Percentiles rank a stretch among this genome's conserved stretches.
Conservation (phyloP, 768 basidiomycete genomes). For the Cystofilobasidium macerans region DNA sequence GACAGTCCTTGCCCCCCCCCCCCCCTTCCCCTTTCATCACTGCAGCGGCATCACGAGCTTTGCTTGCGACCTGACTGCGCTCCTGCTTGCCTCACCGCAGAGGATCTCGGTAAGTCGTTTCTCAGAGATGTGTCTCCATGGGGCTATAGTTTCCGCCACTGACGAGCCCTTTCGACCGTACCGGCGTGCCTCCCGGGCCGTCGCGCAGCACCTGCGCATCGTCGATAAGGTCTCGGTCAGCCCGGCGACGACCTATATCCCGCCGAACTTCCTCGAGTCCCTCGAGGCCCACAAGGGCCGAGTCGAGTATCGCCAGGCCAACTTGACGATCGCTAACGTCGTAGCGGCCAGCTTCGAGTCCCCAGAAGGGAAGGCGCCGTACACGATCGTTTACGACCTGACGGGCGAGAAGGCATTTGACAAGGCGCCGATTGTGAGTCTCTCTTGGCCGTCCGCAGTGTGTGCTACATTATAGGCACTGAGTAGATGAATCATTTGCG, state of each 20-base stretch:
- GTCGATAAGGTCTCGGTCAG: slow-evolving; percentile 46
- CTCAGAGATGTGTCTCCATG: too few species aligned
- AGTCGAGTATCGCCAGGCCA: slow-evolving; percentile 72
- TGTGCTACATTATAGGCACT: slow-evolving; percentile 16
- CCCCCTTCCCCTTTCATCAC: not conserved
- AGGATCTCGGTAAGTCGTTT: slow-evolving; percentile 52
- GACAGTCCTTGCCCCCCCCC: too few species aligned
- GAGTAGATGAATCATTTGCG: slow-evolving; percentile 10
- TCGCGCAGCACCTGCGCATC: slow-evolving; percentile 14
- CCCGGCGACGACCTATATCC: slow-evolving; percentile 71
- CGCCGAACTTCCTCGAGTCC: slow-evolving; percentile 58
- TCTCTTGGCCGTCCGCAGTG: not conserved
- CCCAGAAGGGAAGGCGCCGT: slow-evolving; percentile 55
- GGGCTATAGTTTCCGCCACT: too few species aligned
- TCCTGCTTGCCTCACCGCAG: slow-evolving; percentile 46
- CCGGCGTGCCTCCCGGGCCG: too few species aligned
- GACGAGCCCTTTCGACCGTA: too few species aligned
- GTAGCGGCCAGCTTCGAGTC: slow-evolving; percentile 62
- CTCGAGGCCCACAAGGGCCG: slow-evolving; percentile 49
- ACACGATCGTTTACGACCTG: slow-evolving; percentile 72
- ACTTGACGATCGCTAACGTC: slow-evolving; percentile 61
- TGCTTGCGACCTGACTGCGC: slow-evolving; percentile 3
- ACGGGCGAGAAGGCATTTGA: slow-evolving; percentile 69
- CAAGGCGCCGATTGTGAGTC: slow-evolving; percentile 58
- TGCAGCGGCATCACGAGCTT: slow-evolving; percentile 9